Evolutionary conservation across 768 basidiomycete genomes (phyloP), one percentile per base, ranked within the genome.

Genomic region (Amanita exitialis): DNA sequence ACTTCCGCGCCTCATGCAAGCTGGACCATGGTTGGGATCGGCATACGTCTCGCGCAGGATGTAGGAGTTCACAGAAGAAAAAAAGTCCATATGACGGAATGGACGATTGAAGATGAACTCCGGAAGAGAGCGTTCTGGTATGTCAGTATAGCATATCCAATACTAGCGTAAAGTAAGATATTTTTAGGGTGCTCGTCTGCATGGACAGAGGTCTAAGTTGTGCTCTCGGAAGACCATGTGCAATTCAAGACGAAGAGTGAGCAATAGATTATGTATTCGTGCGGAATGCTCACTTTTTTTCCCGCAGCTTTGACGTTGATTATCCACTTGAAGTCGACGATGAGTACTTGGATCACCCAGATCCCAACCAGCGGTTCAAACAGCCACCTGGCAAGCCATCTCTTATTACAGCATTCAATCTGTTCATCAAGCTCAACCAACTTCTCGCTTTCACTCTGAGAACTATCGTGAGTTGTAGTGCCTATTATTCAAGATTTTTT

Each of bases 161-260:
- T 28, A 13, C 23, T 39, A 20, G 27, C 16, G n/a, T 20, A 25
- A 27, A 3, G 6, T 15, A 49, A 20, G 23, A 4, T 10, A 2
- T 13, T n/a, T 41, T n/a, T 50, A 82, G 81, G 80, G 73, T 77
- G 0, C 65, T 82, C 2, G 68, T 79, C 3, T 69, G 63, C 23
- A 69, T 81, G 59, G 82, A 84, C 58, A 64, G 80, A 53, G 58
- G 69, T 46, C 61, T 73, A 39, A 77, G 79, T 37, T 64, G 74
- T 1, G 70, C 75, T 0, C 69, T 87, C 7, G 90, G 90, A 9
- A 70, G 90, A 16, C 86, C 87, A 1, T 79, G 83, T 58, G 82
- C 83, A 3, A 78, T 91, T 13, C 83, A 86, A 48, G 88, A 91
- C 55, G 86, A 87, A 64, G 87, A 89, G 81, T 82, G 60, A 47